Evolutionary conservation across 176 grass and related monocot genomes (phyloP), one percentile per base, ranked within the genome.

Genomic region (Rhynchospora pubera): DNA sequence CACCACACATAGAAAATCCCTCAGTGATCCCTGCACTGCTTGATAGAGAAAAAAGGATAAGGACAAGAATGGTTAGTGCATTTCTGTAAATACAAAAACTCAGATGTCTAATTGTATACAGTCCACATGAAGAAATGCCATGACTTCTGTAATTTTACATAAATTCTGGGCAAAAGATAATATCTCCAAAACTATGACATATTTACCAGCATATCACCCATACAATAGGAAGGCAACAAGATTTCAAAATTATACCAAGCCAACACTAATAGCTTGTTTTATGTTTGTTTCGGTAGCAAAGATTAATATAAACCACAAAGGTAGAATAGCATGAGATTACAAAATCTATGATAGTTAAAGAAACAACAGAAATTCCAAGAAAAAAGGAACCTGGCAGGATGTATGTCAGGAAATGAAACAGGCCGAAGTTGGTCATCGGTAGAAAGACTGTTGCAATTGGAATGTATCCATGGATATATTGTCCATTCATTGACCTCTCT

Each of bases 381-480:
- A 22, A 50, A 28, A 30, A 76, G 26, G 62, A 88, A 99, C 96
- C 96, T 95, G 62, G 96, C 90, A 52, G 96, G 93, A 88, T 93
- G 93, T 82, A 95, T 91, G 85, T 99, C 96, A 80, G 96, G 96
- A 91, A 99, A 91, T 80, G 87, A 89, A 93, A 99, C 89, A 83
- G 91, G 59, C 39, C 91, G 87, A 85, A 99, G 91, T 72, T 99
- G 96, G 89, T 99, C 96, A 57, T 84, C 88, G 42, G 95, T 91
- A 80, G 91, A 95, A 88, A 91, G 79, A 87, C 87, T 93, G 92
- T 99, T 99, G 85, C 96, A 99, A 71, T 99, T 99, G 85, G 84
- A 91, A 81, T 99, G 96, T 61, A 99, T 93, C 96, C 96, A 99
- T 77, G 96, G 96, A 93, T 99, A 99, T 88, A 99, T 99, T 79